Conservation (phyloP, 345 rosid species). For the Eucalyptus curtisii region DNA sequence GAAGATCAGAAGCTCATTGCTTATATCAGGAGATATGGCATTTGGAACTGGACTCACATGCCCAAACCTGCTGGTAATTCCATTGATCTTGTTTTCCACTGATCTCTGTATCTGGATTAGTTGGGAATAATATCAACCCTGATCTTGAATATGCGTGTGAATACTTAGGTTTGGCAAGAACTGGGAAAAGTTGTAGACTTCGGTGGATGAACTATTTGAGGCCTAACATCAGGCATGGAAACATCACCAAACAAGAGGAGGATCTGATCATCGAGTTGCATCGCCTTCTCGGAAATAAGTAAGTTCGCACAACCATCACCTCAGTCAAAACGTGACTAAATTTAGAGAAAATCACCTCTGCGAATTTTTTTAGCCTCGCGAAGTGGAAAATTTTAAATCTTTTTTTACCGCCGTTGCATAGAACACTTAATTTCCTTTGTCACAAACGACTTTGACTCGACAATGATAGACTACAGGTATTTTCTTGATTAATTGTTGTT, state of each 20-base stretch:
- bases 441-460: neutral
- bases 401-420: neutral
- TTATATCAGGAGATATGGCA: neutral
- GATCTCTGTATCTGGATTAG: neutral
- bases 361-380: neutral
- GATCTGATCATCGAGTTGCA: neutral
- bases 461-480: neutral
- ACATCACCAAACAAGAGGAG: neutral
- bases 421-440: neutral
- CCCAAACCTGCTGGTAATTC: neutral
- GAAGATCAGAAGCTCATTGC: constrained; percentile 1
- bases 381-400: neutral
- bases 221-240: neutral
- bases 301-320: neutral
- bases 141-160: neutral
- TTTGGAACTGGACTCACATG: constrained; percentile 2
- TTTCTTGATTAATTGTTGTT: neutral
- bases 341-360: neutral
- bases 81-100: neutral
- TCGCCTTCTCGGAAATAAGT: neutral
- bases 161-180: neutral
- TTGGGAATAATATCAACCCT: neutral
- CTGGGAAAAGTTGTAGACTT: constrained; percentile 2
- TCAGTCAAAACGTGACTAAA: neutral
- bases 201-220: constrained; percentile 5